Percentiles rank a stretch among this genome's conserved stretches.
These are phyloP conservation scores for Nicotiana paniculata DNA, from an alignment of 257 asterid genomes.

Conservation along the genomic window DNA sequence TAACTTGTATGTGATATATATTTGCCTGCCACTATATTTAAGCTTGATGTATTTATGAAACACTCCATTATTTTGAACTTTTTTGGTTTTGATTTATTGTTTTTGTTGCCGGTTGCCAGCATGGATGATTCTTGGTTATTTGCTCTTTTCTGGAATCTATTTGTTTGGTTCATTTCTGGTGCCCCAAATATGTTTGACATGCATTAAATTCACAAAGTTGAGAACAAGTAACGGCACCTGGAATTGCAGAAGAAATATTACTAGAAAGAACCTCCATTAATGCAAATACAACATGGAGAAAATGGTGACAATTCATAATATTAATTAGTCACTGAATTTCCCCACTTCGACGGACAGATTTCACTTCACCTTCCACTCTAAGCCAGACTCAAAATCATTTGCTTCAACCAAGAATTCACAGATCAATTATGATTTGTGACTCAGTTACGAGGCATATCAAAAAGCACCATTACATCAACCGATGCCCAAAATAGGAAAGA, in stretches of 20 bases:
- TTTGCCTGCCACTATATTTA: background rate
- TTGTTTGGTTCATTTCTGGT: background rate
- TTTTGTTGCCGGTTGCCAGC: background rate
- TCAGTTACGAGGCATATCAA: background rate
- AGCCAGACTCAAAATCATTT: background rate
- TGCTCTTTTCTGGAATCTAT: too few relatives aligned
- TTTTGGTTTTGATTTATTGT: background rate
- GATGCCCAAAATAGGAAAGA: background rate
- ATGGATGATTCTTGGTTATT: too few relatives aligned
- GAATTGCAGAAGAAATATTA: background rate
- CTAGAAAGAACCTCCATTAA: background rate
- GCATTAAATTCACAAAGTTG: constrained; percentile 1
- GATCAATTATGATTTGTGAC: background rate
- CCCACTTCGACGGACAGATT: background rate
- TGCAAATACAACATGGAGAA: background rate
- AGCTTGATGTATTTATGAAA: background rate
- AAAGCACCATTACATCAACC: background rate
- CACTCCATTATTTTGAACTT: background rate
- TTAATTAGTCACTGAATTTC: background rate
- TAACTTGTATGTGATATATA: background rate
- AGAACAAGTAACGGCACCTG: background rate
- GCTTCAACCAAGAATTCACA: background rate
- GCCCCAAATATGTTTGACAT: background rate
- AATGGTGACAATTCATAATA: background rate
- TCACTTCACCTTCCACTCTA: background rate